These are phyloP conservation scores for Spirogloea muscicola DNA, from an alignment of 139 green algal species.

Conservation along the genomic window DNA sequence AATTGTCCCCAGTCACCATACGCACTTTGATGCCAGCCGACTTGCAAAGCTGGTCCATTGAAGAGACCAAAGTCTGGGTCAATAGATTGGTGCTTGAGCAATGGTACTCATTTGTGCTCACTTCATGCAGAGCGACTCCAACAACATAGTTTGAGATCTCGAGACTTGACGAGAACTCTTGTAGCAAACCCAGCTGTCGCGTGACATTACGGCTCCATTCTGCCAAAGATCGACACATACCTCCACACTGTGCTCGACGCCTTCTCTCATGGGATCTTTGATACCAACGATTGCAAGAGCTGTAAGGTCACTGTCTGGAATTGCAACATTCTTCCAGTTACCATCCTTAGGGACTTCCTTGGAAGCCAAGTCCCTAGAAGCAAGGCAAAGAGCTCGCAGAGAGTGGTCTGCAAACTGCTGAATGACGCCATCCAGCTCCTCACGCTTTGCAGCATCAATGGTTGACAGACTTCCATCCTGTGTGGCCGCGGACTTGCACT, in stretches of 20 bases:
- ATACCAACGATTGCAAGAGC: constrained; percentile 35
- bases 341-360: neutral
- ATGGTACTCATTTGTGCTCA: no score
- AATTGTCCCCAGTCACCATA: constrained; percentile 99
- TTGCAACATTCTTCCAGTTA: neutral
- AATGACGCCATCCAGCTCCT: no score
- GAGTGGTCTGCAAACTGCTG: constrained; percentile 19
- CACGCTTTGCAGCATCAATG: no score
- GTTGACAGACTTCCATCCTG: no score
- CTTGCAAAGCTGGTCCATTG: constrained; percentile 21
- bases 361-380: constrained; percentile 28
- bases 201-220: no score
- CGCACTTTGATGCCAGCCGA: constrained; percentile 60
- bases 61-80: no score
- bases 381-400: constrained; percentile 26
- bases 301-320: constrained; percentile 23
- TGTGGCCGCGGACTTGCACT: constrained; percentile 47
- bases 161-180: no score
- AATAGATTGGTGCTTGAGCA: no score
- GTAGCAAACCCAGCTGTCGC: no score
- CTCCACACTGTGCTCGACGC: constrained; percentile 73
- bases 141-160: no score
- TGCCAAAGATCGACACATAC: no score
- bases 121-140: no score
- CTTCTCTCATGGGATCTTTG: constrained; percentile 75